phyloP scores from a whole-genome alignment of 2,329 filamentous ascomycete species.

The Elsinoe perseae region DNA sequence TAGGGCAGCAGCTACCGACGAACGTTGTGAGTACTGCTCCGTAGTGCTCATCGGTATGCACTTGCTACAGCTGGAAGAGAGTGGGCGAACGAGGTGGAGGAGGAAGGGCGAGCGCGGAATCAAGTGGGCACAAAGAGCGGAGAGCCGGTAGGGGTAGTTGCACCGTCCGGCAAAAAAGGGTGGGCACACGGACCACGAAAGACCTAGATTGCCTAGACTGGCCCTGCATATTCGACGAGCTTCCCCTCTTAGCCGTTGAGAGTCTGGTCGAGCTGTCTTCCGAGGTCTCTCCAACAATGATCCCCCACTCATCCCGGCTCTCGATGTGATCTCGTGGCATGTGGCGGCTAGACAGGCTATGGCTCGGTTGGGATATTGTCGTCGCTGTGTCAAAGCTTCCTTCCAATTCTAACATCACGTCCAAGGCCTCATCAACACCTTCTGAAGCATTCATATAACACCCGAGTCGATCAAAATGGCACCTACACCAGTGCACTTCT shows the following conservation, averaged over 20 bases:
- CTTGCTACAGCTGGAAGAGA: background rate
- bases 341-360: background rate
- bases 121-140: constrained; percentile 10
- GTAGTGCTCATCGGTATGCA: constrained; percentile 15
- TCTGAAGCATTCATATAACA: background rate
- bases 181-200: background rate
- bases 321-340: background rate
- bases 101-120: constrained; percentile 12
- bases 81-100: constrained; percentile 17
- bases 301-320: background rate
- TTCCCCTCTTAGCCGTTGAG: background rate
- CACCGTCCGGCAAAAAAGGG: background rate
- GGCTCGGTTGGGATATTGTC: background rate
- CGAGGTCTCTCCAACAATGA: background rate
- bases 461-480: constrained; percentile 14
- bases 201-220: constrained; percentile 1
- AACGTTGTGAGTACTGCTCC: constrained; percentile 8
- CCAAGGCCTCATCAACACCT: background rate
- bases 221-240: background rate
- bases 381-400: background rate
- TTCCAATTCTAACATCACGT: background rate
- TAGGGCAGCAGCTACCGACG: constrained; percentile 5
- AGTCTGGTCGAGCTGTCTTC: background rate
- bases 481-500: constrained; percentile 54
- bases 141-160: background rate